Evolutionary conservation across 257 asterid species (phyloP), one percentile per base, ranked within the genome.

Genomic region (Verbena officinalis): DNA sequence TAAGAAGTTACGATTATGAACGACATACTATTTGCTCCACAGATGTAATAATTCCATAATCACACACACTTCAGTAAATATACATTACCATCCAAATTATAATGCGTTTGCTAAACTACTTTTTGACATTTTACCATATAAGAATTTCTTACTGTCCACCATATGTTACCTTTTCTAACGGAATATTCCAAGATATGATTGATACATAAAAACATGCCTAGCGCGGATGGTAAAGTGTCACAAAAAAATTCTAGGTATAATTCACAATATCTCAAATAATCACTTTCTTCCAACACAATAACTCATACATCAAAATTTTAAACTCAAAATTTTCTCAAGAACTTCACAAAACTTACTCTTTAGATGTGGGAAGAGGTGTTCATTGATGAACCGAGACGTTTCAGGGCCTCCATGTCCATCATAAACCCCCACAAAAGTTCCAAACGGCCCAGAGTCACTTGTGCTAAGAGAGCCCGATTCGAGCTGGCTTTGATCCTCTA

Each of bases 321-420:
- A 27, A 44, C 22, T 44, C 51, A 15, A 44, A n/a, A n/a, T 44
- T n/a, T 16, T 15, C 3, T 13, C 7, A 44, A 44, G 17, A 9
- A 44, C 14, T 8, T 44, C 10, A 43, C 52, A 34, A 30, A 55
- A 71, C 94, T 74, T 78, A 86, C 94, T 83, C 79, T 86, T 80
- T 72, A 86, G 88, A 74, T 86, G 81, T 65, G 75, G 83, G 73
- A 81, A 86, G 62, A 86, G 83, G 64, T 81, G 79, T 0, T 83
- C 81, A 57, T 83, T 86, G 80, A 86, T 75, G 75, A 72, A 86
- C 52, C 90, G 72, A 3, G 94, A 77, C 12, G 94, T 83, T 71
- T 86, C 90, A 5, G 94, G 94, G 34, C 90, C 94, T 7, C 94
- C 90, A 39, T 86, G 94, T n/a, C 94, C 94, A 77, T 86, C 94